These are phyloP conservation scores for Polychaeton citri DNA, from an alignment of 2,329 filamentous ascomycete species.

Conservation along the genomic window DNA sequence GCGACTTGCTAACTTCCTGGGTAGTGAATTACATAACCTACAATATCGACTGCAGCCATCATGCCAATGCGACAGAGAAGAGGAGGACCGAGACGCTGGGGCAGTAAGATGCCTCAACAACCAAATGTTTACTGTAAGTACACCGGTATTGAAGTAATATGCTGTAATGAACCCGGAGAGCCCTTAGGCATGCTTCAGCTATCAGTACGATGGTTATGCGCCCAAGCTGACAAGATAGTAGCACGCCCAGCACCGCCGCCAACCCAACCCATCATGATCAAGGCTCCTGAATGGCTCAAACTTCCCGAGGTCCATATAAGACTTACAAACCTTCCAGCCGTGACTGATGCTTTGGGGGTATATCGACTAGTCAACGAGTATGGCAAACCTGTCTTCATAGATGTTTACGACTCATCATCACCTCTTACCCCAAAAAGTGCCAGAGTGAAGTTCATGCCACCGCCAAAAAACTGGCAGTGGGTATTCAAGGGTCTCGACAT, in stretches of 20 bases:
- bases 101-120: no score
- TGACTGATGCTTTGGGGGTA: constrained; percentile 11
- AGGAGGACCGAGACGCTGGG: no score
- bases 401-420: constrained; percentile 5
- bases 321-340: constrained; percentile 6
- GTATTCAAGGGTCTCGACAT: constrained; percentile 3
- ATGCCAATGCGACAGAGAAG: no score
- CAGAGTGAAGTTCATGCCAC: constrained; percentile 11
- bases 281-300: neutral
- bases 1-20: no score
- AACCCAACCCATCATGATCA: neutral
- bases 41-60: no score
- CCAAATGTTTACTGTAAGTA: no score
- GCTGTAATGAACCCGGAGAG: no score
- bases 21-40: no score
- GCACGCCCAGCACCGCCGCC: neutral
- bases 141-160: no score
- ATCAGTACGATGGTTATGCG: neutral
- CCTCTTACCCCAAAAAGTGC: constrained; percentile 2
- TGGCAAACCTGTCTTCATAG: constrained; percentile 9
- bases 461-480: constrained; percentile 9
- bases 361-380: constrained; percentile 8
- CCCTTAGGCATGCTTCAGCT: no score
- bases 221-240: no score
- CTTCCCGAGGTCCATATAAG: constrained; percentile 7